A percentile compares a stretch with the other conserved stretches of the same genome.
Evolutionary conservation across 1,139 yeast species (phyloP).

Genomic region (Protomyces lactucae-debilis): DNA sequence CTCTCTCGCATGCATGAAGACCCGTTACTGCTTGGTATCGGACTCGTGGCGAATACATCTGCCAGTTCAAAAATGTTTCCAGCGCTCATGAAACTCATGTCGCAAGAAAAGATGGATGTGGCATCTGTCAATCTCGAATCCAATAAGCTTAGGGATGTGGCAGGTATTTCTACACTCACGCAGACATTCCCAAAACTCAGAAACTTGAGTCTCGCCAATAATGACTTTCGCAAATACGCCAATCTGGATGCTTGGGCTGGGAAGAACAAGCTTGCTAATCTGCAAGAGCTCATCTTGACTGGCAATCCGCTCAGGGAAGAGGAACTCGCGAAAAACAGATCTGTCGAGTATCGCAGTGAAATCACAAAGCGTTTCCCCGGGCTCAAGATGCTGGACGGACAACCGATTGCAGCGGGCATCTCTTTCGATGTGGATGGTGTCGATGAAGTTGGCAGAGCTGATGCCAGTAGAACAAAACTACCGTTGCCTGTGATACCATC

Average conservation of each 20-base stretch:
- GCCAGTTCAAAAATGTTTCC: constrained; percentile 62
- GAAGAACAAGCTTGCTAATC: constrained; percentile 61
- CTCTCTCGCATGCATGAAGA: constrained; percentile 66
- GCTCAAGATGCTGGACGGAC: constrained; percentile 72
- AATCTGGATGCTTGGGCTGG: constrained; percentile 61
- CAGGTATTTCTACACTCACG: constrained; percentile 61
- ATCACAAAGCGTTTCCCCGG: constrained; percentile 71
- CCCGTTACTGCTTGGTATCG: constrained; percentile 54
- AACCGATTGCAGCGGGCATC: constrained; percentile 63
- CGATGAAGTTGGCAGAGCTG: constrained; percentile 11
- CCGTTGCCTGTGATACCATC: constrained; percentile 53
- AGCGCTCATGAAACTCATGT: constrained; percentile 81
- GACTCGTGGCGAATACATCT: constrained; percentile 57
- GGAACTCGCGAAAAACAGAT: constrained; percentile 38
- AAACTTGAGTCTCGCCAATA: constrained; percentile 75
- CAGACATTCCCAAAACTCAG: constrained; percentile 67
- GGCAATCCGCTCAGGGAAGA: constrained; percentile 63
- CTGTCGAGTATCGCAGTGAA: constrained; percentile 54
- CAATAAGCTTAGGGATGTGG: constrained; percentile 62
- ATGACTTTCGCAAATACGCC: constrained; percentile 55
- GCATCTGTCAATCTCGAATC: constrained; percentile 72
- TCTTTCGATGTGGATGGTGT: constrained; percentile 25
- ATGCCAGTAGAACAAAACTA: constrained; percentile 39
- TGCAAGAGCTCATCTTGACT: constrained; percentile 68
- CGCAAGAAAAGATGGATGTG: constrained; percentile 47